Base-by-base conservation (phyloP, 495 filamentous ascomycete genomes). In the Trichoderma gamsii region DNA sequence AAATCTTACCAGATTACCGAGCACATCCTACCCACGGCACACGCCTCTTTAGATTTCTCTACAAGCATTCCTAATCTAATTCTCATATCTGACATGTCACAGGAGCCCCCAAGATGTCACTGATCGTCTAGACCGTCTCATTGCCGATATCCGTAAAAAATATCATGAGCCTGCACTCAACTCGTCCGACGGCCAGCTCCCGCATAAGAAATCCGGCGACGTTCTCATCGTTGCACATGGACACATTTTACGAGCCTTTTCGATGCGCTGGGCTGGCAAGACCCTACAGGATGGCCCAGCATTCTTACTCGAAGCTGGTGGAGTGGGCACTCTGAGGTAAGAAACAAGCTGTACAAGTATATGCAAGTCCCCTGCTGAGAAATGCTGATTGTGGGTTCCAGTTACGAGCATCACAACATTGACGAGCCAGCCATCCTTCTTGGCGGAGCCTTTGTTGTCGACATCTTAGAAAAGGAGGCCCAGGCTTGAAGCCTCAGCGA, bases 191-290 rank as follows among this genome's bases (percentile, higher is more conserved):
- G 41, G 73, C 77, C 21, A 77, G 79, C 15, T 15, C 11, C 41
- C 16, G 18, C 32, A 41, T 9, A 27, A n/a, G 3, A 12, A 66
- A 0, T 73, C 70, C 8, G 77, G 76, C n/a, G 84, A 86, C 66
- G 86, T 90, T 29, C 77, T 89, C 18, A 81, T 89, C 23, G 82
- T 90, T 41, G 88, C 90, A 5, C 93, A 97, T 72, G 93, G 93
- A 0, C 93, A 96, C 76, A 92, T 96, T 38, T 81, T 97, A 41
- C 83, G 93, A 32, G 92, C 92, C 0, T 96, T 97, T 77, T 91
- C 92, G 6, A 93, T 96, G 87, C 82, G 93, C 23, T 97, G 93
- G 93, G 82, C 87, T 0, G 83, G 85, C 0, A 88, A 90, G 75
- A 82, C 87, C 23, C 76, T 97, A 66, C 83, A 85, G 8, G 83